Evolutionary conservation across 164 flowering plant genomes (phyloP).

Genomic region (Platanus orientalis): DNA sequence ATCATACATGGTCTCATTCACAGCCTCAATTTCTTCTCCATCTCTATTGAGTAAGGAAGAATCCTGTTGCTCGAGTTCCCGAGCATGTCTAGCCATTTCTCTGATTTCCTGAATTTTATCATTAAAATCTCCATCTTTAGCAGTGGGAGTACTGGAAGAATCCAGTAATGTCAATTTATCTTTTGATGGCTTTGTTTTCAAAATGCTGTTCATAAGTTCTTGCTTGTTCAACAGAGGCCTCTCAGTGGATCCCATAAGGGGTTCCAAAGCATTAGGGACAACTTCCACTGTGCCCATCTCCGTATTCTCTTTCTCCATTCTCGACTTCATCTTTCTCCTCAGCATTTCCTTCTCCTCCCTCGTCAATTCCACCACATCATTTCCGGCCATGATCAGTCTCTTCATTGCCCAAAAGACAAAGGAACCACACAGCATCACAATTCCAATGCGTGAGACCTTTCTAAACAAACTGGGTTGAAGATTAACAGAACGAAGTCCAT

Average conservation of each 20-base stretch:
- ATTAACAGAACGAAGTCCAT: conserved; percentile 21
- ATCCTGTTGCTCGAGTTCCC: conserved; percentile 40
- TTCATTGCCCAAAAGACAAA: conserved; percentile 40
- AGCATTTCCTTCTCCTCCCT: conserved; percentile 70
- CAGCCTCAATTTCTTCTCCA: conserved; percentile 20
- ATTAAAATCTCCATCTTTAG: conserved; percentile 18
- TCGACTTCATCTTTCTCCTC: conserved; percentile 65
- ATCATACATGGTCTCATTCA: conserved; percentile 10
- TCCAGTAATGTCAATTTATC: conserved; percentile 15
- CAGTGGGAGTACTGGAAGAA: conserved; percentile 16
- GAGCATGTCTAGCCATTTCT: conserved; percentile 59
- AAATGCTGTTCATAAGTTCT: conserved; percentile 49
- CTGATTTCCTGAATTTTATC: conserved; percentile 52
- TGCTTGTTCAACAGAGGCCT: conserved; percentile 70
- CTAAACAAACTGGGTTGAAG: conserved; percentile 20
- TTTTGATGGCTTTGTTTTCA: conserved; percentile 28
- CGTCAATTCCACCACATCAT: conserved; percentile 30
- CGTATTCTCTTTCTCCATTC: conserved; percentile 49
- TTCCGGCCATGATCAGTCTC: conserved; percentile 29
- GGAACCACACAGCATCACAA: conserved; percentile 39
- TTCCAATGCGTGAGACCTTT: conserved; percentile 39
- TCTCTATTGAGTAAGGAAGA: conserved; percentile 10
- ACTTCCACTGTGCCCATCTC: conserved; percentile 56
- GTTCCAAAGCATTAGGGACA: conserved; percentile 25
- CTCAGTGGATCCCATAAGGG: conserved; percentile 16